Evolutionary conservation across 352 stramenopile genomes (phyloP).

Genomic region (Globisporangium polare): DNA sequence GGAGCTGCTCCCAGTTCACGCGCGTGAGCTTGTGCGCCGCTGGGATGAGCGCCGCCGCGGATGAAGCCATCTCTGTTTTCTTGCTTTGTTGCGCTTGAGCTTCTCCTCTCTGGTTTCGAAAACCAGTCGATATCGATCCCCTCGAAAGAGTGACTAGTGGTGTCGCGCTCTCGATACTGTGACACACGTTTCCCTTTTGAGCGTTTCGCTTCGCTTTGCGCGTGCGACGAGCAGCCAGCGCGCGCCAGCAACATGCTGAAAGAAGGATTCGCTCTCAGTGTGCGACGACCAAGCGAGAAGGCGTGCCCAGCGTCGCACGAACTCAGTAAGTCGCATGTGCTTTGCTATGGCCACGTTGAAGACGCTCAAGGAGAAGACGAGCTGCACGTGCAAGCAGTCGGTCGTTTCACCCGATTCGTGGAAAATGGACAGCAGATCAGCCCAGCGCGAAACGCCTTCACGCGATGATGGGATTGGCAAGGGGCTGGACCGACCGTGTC

Average conservation of each 20-base stretch:
- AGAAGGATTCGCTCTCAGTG: not conserved
- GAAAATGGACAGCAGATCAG: conserved; percentile 2
- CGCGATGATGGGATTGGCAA: not conserved
- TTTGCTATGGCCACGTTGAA: conserved; percentile 1
- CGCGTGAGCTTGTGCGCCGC: conserved; percentile 21
- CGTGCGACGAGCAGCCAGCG: not conserved
- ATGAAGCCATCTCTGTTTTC: conserved; percentile 13
- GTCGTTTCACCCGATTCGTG: not conserved
- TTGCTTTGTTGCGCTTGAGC: not conserved
- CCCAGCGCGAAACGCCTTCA: not conserved
- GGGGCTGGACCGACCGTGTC: not conserved
- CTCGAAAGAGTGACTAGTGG: not conserved
- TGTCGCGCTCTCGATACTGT: not conserved
- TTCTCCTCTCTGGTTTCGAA: not conserved
- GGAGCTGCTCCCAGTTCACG: conserved; percentile 62
- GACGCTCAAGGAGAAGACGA: not conserved
- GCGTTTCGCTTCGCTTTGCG: not conserved
- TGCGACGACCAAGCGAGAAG: too few relatives aligned
- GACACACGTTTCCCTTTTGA: not conserved
- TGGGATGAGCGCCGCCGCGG: conserved; percentile 17
- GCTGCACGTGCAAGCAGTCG: not conserved
- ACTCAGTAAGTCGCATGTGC: too few relatives aligned
- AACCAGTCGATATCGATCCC: not conserved
- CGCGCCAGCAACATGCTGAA: not conserved
- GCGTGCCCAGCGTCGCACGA: not conserved